Conservation (phyloP, 306 rosid genomes). For the Castanopsis chinensis region DNA sequence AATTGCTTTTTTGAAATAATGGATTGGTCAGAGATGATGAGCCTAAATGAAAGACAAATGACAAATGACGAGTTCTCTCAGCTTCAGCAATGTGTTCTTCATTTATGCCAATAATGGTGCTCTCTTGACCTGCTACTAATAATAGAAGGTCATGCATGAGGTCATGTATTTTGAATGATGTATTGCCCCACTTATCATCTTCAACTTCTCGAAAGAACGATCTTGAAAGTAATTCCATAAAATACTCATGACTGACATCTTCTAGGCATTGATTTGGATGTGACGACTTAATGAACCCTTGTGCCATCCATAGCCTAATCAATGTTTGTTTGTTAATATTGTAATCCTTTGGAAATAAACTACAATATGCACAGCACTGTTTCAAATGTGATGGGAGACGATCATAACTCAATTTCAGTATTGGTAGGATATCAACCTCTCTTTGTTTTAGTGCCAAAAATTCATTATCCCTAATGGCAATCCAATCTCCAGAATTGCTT, state of each 20-base stretch:
- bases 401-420: slow-evolving; percentile 14
- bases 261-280: slow-evolving; percentile 4
- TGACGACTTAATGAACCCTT: slow-evolving; percentile 30
- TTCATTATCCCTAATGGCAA: fast-evolving
- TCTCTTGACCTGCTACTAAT: not conserved
- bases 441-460: not conserved
- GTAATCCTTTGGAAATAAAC: slow-evolving; percentile 19
- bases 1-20: not conserved
- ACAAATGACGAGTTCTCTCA: too few species aligned
- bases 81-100: too few species aligned
- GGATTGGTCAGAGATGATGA: too few species aligned
- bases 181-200: not conserved
- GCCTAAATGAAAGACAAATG: fast-evolving
- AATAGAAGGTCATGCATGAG: slow-evolving; percentile 41
- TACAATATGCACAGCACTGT: slow-evolving; percentile 36
- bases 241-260: slow-evolving; percentile 39
- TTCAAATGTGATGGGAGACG: slow-evolving; percentile 36
- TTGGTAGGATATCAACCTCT: not conserved
- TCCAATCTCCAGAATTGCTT: fast-evolving
- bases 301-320: slow-evolving; percentile 38
- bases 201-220: slow-evolving; percentile 31
- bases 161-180: slow-evolving; percentile 17
- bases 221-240: slow-evolving; percentile 21
- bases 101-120: not conserved
- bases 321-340: slow-evolving; percentile 9